Percentiles rank a stretch among this genome's conserved stretches.
phyloP scores from a whole-genome alignment of 306 rosid species.

The Malus sylvestris region DNA sequence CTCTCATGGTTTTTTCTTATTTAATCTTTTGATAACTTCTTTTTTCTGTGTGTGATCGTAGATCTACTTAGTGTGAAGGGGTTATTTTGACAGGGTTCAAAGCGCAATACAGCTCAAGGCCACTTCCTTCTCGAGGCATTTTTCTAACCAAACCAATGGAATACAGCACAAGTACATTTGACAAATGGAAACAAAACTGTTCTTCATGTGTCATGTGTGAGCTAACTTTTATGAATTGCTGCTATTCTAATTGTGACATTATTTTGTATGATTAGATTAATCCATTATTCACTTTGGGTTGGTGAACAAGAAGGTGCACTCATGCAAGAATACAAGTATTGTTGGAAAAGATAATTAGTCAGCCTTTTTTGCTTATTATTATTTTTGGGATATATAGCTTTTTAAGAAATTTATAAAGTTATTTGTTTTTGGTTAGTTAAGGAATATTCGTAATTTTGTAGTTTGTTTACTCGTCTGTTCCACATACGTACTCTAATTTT shows the following conservation, averaged over 20 bases:
- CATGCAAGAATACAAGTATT: background rate
- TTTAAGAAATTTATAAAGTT: too few relatives aligned
- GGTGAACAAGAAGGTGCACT: background rate
- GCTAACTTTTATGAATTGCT: background rate
- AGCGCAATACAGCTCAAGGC: slow-evolving; percentile 27
- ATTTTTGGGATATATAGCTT: too few relatives aligned
- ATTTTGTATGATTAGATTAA: background rate
- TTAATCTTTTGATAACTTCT: background rate
- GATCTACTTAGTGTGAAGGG: slow-evolving; percentile 35
- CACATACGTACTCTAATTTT: too few relatives aligned
- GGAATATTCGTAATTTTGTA: too few relatives aligned
- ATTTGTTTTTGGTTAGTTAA: too few relatives aligned
- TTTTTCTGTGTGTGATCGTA: background rate
- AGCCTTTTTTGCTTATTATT: too few relatives aligned
- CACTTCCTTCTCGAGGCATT: slow-evolving; percentile 23
- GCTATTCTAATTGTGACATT: too few relatives aligned
- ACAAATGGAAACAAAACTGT: background rate
- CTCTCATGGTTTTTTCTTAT: background rate
- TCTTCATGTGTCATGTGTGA: slow-evolving; percentile 9
- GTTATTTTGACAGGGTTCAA: slow-evolving; percentile 26
- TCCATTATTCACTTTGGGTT: background rate
- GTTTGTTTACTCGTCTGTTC: too few relatives aligned
- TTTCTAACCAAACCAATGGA: background rate
- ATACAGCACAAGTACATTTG: background rate
- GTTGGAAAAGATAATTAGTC: background rate